phyloP scores from a whole-genome alignment of 257 asterid species.

The Solanum lycopersicoides region DNA sequence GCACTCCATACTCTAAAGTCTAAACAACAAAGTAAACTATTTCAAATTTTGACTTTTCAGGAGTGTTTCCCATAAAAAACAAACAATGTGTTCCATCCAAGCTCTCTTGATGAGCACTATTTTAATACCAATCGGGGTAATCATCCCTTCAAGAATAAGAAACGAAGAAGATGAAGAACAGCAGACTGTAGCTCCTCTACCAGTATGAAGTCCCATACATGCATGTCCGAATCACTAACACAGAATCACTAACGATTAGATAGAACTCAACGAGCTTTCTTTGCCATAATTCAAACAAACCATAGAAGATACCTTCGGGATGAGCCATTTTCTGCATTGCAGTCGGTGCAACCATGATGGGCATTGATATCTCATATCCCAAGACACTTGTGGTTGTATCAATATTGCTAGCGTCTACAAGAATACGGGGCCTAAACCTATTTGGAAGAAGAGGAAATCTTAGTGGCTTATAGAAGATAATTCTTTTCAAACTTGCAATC shows the following conservation, averaged over 20 bases:
- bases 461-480: neutral
- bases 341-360: constrained; percentile 91
- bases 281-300: neutral
- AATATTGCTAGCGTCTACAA: constrained; percentile 63
- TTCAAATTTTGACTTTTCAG: neutral
- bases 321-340: constrained; percentile 96
- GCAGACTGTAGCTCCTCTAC: neutral
- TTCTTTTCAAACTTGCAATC: neutral
- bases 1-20: neutral
- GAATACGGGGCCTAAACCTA: constrained; percentile 83
- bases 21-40: neutral
- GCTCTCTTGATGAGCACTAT: neutral
- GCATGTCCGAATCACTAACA: neutral
- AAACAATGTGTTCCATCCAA: neutral
- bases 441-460: neutral
- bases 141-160: neutral
- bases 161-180: neutral
- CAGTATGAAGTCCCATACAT: neutral
- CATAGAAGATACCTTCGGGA: constrained; percentile 50
- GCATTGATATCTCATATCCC: constrained; percentile 73
- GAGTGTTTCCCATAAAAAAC: neutral
- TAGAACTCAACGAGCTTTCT: neutral
- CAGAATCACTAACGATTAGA: neutral
- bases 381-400: constrained; percentile 46
- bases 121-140: neutral